phyloP scores from a whole-genome alignment of 805 yeast genomes.

The Teunomyces kruisii region DNA sequence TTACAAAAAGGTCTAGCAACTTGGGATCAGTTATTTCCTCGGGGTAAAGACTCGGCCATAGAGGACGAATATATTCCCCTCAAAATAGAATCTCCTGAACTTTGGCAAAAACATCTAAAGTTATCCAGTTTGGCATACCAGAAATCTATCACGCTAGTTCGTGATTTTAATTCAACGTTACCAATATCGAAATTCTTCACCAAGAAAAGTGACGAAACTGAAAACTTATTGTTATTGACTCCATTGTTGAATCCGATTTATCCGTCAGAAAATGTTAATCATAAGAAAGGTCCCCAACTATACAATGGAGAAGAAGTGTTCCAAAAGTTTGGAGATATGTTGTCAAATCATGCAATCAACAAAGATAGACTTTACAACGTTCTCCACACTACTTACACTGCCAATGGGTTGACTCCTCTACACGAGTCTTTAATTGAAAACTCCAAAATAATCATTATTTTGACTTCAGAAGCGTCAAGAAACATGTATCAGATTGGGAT shows the following conservation, averaged over 20 bases:
- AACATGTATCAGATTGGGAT: slow-evolving; percentile 63
- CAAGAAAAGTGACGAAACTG: slow-evolving; percentile 16
- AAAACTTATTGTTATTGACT: slow-evolving; percentile 34
- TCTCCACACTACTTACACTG: slow-evolving; percentile 58
- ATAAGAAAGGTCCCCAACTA: slow-evolving; percentile 15
- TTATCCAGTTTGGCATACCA: slow-evolving; percentile 49
- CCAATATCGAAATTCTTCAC: slow-evolving; percentile 47
- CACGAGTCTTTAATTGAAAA: slow-evolving; percentile 55
- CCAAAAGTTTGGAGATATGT: slow-evolving; percentile 48
- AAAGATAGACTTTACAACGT: slow-evolving; percentile 42
- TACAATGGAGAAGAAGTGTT: slow-evolving; percentile 53
- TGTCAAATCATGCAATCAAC: slow-evolving; percentile 36
- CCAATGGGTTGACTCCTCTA: slow-evolving; percentile 51
- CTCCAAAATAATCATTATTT: slow-evolving; percentile 50
- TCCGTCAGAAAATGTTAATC: slow-evolving; percentile 9
- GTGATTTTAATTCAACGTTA: slow-evolving; percentile 51
- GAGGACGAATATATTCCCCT: slow-evolving; percentile 20
- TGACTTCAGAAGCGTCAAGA: slow-evolving; percentile 58
- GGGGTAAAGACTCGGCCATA: slow-evolving; percentile 25
- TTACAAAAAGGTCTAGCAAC: slow-evolving; percentile 42
- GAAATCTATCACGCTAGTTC: slow-evolving; percentile 50
- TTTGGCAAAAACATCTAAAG: slow-evolving; percentile 43
- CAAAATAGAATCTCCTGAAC: slow-evolving; percentile 24
- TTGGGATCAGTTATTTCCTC: slow-evolving; percentile 46
- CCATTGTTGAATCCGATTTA: slow-evolving; percentile 41